These are phyloP conservation scores for Porpolomopsis calyptriformis DNA, from an alignment of 768 basidiomycete genomes.

Conservation along the genomic window DNA sequence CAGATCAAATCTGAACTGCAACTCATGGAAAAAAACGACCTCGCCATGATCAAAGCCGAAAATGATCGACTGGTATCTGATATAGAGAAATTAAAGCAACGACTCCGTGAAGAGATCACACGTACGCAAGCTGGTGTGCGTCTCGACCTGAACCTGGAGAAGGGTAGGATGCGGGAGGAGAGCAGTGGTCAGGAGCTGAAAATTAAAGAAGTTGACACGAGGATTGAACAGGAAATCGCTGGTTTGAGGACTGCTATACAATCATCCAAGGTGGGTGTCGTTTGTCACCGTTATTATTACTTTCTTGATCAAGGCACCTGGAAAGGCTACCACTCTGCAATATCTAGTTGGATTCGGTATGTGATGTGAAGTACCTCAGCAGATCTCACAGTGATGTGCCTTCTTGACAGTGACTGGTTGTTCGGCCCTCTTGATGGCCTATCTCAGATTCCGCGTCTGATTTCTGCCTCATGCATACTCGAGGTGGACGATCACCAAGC, in stretches of 20 bases:
- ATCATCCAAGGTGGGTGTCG: slow-evolving; percentile 55
- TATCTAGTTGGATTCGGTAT: slow-evolving; percentile 80
- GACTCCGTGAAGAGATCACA: slow-evolving; percentile 83
- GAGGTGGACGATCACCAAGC: too few relatives aligned
- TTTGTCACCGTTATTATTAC: not conserved
- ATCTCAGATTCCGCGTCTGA: slow-evolving; percentile 59
- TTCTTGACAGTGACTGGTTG: slow-evolving; percentile 64
- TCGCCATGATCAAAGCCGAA: slow-evolving; percentile 91
- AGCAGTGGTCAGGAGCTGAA: slow-evolving; percentile 84
- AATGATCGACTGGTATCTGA: slow-evolving; percentile 88
- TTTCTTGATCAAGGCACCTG: not conserved
- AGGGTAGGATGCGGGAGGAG: slow-evolving; percentile 92
- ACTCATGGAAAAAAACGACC: slow-evolving; percentile 93
- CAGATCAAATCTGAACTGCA: slow-evolving; percentile 94
- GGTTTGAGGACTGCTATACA: slow-evolving; percentile 74
- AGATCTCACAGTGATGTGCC: slow-evolving; percentile 6
- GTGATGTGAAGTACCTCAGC: slow-evolving; percentile 18
- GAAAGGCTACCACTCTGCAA: slow-evolving; percentile 72
- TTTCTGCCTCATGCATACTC: too few relatives aligned
- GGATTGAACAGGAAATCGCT: slow-evolving; percentile 94
- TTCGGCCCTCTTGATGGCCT: slow-evolving; percentile 80
- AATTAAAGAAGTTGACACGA: slow-evolving; percentile 94
- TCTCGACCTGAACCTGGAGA: slow-evolving; percentile 92
- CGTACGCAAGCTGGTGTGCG: slow-evolving; percentile 89
- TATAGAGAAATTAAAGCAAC: slow-evolving; percentile 90